Evolutionary conservation across 495 filamentous ascomycete species (phyloP).

Genomic region (Aspergillus wentii): DNA sequence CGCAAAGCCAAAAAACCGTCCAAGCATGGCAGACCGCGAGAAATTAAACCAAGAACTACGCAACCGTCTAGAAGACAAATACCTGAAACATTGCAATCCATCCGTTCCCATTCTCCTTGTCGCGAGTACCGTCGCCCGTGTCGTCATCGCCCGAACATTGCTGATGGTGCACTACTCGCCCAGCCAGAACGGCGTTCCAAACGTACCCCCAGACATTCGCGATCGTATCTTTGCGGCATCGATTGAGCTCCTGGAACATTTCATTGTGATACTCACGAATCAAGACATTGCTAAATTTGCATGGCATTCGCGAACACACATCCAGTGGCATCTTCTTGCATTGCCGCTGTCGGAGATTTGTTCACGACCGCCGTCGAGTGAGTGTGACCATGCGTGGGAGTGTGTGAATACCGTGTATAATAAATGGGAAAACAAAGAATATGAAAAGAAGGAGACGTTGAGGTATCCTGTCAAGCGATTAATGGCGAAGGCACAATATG

Average conservation of each 20-base stretch:
- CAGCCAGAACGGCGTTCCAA: constrained; percentile 25
- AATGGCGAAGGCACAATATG: no score
- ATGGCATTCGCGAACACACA: constrained; percentile 79
- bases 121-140: constrained; percentile 61
- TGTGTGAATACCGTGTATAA: constrained; percentile 61
- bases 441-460: constrained; percentile 57
- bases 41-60: constrained; percentile 49
- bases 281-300: constrained; percentile 60
- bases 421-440: constrained; percentile 44
- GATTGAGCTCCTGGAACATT: constrained; percentile 73
- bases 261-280: constrained; percentile 56
- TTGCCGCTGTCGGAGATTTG: constrained; percentile 72
- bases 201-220: constrained; percentile 52
- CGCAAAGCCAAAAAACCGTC: constrained; percentile 19
- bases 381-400: constrained; percentile 77
- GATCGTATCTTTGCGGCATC: constrained; percentile 71
- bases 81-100: constrained; percentile 59
- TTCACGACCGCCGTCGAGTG: constrained; percentile 58
- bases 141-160: constrained; percentile 67
- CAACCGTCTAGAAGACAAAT: constrained; percentile 54
- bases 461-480: constrained; percentile 72
- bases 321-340: constrained; percentile 77
- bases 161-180: constrained; percentile 58
- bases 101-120: constrained; percentile 64
- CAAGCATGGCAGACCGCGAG: constrained; percentile 13